Evolutionary conservation across 1,284 basidiomycete species (phyloP).

Genomic region (Boletus chippewaensis): DNA sequence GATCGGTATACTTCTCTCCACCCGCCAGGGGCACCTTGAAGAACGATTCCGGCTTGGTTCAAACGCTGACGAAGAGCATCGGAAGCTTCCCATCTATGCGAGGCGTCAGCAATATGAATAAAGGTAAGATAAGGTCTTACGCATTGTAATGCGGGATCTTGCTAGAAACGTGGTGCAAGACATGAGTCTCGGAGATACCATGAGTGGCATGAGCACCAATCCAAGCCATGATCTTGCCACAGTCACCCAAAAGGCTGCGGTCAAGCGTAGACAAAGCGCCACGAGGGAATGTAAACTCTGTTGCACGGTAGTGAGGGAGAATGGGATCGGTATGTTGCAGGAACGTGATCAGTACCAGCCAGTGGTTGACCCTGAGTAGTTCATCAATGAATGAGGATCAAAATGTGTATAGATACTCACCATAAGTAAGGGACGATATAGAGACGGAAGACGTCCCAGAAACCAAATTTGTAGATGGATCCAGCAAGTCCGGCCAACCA

Average conservation of each 20-base stretch:
- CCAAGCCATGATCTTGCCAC: constrained; percentile 69
- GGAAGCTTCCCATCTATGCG: constrained; percentile 79
- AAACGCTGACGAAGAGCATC: constrained; percentile 82
- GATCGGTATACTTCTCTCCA: constrained; percentile 78
- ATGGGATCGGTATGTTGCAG: constrained; percentile 96
- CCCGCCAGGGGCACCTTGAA: constrained; percentile 62
- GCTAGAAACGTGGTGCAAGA: constrained; percentile 84
- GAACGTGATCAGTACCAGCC: constrained; percentile 91
- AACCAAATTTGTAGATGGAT: constrained; percentile 62
- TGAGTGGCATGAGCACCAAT: constrained; percentile 75
- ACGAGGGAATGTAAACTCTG: constrained; percentile 91
- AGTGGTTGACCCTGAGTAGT: constrained; percentile 64
- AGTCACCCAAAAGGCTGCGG: constrained; percentile 79
- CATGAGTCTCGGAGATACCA: constrained; percentile 92
- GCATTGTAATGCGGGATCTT: constrained; percentile 93
- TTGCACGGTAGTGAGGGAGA: constrained; percentile 89
- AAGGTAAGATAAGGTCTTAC: constrained; percentile 31
- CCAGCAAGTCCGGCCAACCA: constrained; percentile 60
- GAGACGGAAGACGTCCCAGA: constrained; percentile 70
- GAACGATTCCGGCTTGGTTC: constrained; percentile 50
- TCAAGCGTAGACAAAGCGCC: constrained; percentile 94
- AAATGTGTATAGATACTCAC: constrained; percentile 34
- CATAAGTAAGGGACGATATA: constrained; percentile 91
- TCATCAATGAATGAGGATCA: not conserved
- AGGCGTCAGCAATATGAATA: not conserved